phyloP scores from a whole-genome alignment of 2,329 filamentous ascomycete species.

The Verticillium longisporum region DNA sequence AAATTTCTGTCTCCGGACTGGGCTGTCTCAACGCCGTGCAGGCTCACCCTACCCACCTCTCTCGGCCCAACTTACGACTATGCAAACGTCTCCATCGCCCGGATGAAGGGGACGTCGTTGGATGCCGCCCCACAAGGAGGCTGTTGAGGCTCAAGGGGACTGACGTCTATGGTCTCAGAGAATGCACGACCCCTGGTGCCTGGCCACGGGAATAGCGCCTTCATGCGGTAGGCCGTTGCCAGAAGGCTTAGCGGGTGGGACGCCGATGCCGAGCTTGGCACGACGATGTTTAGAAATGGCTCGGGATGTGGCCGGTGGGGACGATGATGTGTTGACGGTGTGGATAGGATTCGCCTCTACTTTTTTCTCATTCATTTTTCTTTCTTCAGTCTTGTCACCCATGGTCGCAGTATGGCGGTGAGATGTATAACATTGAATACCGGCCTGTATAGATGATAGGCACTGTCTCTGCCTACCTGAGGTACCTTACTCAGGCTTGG shows the following conservation, averaged over 20 bases:
- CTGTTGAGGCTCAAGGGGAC: neutral
- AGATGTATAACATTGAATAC: neutral
- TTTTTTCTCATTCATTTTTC: neutral
- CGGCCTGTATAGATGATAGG: too few relatives aligned
- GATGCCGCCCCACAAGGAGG: neutral
- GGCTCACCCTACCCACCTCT: neutral
- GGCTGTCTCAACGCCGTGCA: neutral
- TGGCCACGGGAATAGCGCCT: neutral
- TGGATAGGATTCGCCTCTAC: neutral
- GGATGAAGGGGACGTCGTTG: neutral
- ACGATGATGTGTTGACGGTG: neutral
- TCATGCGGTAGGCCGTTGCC: neutral
- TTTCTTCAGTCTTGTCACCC: neutral
- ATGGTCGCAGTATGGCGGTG: neutral
- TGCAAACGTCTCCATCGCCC: neutral
- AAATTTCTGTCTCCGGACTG: neutral
- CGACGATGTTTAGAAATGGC: neutral
- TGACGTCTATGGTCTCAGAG: neutral
- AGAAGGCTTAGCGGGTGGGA: neutral
- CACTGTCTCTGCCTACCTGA: too few relatives aligned
- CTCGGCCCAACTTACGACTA: neutral
- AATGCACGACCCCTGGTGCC: neutral
- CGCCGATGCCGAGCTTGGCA: neutral
- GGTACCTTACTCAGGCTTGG: too few relatives aligned
- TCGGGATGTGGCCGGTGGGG: neutral